phyloP scores from a whole-genome alignment of 306 rosid species.

The Inga oerstediana region DNA sequence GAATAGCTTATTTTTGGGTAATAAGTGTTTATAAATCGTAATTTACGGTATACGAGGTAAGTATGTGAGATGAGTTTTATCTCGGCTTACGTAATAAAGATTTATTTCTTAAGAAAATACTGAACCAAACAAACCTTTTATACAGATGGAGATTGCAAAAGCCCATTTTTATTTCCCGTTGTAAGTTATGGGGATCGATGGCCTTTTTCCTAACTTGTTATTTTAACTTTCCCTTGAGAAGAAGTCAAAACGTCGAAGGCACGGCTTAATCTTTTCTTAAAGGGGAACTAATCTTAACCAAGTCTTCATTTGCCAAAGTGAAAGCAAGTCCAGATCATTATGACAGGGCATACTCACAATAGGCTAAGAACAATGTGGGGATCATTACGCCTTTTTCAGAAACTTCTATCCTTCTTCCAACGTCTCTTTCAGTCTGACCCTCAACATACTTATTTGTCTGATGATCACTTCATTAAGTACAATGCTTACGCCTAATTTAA shows the following conservation, averaged over 20 bases:
- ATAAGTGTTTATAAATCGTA: too few relatives aligned
- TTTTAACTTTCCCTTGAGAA: too few relatives aligned
- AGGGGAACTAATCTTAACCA: background rate
- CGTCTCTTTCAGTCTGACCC: background rate
- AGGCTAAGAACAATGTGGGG: background rate
- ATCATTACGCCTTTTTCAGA: background rate
- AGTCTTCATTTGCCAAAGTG: conserved; percentile 1
- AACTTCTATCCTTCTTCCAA: background rate
- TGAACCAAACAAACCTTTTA: too few relatives aligned
- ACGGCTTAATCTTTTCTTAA: background rate
- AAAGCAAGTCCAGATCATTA: conserved; percentile 12
- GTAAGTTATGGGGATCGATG: too few relatives aligned
- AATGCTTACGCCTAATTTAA: conserved; percentile 1
- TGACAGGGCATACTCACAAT: background rate
- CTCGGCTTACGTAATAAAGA: too few relatives aligned
- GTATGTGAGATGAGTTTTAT: too few relatives aligned
- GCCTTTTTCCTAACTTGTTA: too few relatives aligned
- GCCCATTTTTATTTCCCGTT: background rate
- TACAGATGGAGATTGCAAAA: background rate
- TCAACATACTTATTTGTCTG: background rate
- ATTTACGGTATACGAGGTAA: too few relatives aligned
- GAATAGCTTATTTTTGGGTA: too few relatives aligned
- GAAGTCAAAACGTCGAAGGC: background rate
- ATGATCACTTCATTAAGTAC: background rate
- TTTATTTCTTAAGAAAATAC: too few relatives aligned